Evolutionary conservation across 2,329 filamentous ascomycete genomes (phyloP).

Genomic region (Alternaria triticina): DNA sequence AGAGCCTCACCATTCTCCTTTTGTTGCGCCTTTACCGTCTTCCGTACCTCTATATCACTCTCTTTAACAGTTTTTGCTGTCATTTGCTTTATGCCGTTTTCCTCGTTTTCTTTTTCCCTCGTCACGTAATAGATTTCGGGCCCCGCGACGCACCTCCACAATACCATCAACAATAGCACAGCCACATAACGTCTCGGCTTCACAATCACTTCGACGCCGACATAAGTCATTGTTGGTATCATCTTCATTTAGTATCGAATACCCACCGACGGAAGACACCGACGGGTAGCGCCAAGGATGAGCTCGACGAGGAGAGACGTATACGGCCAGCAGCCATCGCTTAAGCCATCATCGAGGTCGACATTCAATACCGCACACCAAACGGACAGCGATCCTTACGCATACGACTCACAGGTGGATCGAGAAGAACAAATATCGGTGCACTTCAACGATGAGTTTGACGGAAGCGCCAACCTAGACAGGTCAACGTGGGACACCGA

Average conservation of each 20-base stretch:
- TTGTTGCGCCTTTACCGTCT: conserved; percentile 17
- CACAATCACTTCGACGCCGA: conserved; percentile 20
- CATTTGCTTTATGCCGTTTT: conserved; percentile 14
- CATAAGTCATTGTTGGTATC: conserved; percentile 36
- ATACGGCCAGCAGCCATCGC: conserved; percentile 22
- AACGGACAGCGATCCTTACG: background rate
- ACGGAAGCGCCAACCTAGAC: conserved; percentile 2
- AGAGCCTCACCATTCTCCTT: conserved; percentile 26
- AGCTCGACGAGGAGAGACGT: conserved; percentile 15
- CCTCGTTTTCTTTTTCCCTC: conserved; percentile 15
- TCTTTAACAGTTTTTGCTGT: conserved; percentile 9
- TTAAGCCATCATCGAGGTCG: conserved; percentile 16
- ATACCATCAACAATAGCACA: conserved; percentile 26
- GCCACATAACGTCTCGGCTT: conserved; percentile 39
- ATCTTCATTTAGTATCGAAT: conserved; percentile 11
- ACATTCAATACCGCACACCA: conserved; percentile 6
- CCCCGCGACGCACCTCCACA: conserved; percentile 28
- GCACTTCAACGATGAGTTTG: conserved; percentile 27
- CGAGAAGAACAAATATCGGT: conserved; percentile 35
- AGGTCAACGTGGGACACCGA: conserved; percentile 29
- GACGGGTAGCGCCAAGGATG: conserved; percentile 21
- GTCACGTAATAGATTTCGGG: conserved; percentile 23
- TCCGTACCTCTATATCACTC: conserved; percentile 9
- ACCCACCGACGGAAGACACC: conserved; percentile 3
- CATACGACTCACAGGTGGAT: conserved; percentile 7